Evolutionary conservation across 1,284 basidiomycete genomes (phyloP).

Genomic region (Ustilago hordei): DNA sequence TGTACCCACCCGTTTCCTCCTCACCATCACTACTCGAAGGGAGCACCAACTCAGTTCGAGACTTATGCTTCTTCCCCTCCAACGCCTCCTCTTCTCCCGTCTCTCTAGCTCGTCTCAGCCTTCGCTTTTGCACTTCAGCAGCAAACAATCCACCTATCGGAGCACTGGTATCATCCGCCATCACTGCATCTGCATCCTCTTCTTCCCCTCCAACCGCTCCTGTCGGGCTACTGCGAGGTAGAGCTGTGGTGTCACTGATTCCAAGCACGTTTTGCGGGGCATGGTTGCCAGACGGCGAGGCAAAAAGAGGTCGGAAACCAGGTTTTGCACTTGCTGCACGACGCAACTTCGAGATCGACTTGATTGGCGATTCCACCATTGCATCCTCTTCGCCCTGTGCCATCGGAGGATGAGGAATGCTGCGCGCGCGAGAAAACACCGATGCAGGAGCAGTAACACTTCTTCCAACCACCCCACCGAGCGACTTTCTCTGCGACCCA

Average conservation of each 20-base stretch:
- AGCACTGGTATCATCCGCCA: constrained; percentile 8
- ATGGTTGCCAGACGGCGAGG: constrained; percentile 28
- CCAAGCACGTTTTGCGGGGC: constrained; percentile 15
- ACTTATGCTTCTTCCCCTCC: constrained; percentile 25
- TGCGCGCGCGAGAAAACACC: constrained; percentile 11
- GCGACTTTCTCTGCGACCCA: constrained; percentile 12
- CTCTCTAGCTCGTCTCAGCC: constrained; percentile 23
- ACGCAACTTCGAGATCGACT: constrained; percentile 17
- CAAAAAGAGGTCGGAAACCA: constrained; percentile 41
- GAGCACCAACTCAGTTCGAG: not conserved
- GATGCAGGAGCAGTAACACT: constrained; percentile 10
- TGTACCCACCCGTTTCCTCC: constrained; percentile 7
- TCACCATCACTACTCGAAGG: constrained; percentile 13
- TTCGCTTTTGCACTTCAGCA: constrained; percentile 28
- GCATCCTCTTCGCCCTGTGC: constrained; percentile 12
- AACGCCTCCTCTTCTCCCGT: not conserved
- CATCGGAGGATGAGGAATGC: not conserved
- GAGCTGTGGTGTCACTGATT: not conserved
- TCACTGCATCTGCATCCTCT: constrained; percentile 20
- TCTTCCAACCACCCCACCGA: not conserved
- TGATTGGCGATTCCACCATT: constrained; percentile 27
- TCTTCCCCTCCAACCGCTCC: not conserved
- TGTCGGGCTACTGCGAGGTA: not conserved
- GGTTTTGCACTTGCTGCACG: constrained; percentile 7
- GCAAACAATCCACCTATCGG: constrained; percentile 40